Base-by-base conservation (phyloP, 116 monocot species). In the Cymodocea nodosa region DNA sequence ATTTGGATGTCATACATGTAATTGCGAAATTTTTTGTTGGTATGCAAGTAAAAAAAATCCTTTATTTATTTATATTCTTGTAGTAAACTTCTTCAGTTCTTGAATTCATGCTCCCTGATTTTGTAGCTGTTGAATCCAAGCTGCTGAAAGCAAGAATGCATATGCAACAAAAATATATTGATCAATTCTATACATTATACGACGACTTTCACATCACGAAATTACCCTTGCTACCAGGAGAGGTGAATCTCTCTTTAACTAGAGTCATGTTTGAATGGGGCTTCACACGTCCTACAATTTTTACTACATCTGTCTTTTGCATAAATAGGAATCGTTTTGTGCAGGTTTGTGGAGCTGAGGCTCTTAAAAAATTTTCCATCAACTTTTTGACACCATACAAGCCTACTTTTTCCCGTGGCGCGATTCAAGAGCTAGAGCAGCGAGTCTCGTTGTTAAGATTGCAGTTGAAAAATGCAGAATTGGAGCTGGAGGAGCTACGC, bases 151-250 rank as follows among this genome's bases (percentile, higher is more conserved):
- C 97, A 37, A 81, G 97, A 16, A 84, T 88, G 65, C 71, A 71
- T 52, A 97, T 97, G 97, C 97, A 97, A 62, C 85, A 88, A 74
- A 97, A 91, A 74, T 97, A 97, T 51, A 80, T 97, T 12, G 74
- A 91, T 76, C 97, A 97, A 73, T 97, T 97, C 69, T 84, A 91
- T 60, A 88, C 78, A 85, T 65, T 97, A 51, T 97, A 97, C 71
- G 97, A 97, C 72, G 97, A 97, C 51, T 97, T 97, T 57, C 60
- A 91, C 64, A 97, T 97, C 61, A 97, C 97, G 14, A 91, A 91
- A 68, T 70, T 97, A 65, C 97, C 97, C 35, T 78, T 97, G 62
- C 88, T 97, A 65, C 91, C 81, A 15, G 73, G 87, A 51, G 95
- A 95, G 91, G 87, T 95, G 71, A 6, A 7, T 6, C 8, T n/a